Base-by-base conservation (phyloP, 306 rosid genomes). In the Cicer bijugum region DNA sequence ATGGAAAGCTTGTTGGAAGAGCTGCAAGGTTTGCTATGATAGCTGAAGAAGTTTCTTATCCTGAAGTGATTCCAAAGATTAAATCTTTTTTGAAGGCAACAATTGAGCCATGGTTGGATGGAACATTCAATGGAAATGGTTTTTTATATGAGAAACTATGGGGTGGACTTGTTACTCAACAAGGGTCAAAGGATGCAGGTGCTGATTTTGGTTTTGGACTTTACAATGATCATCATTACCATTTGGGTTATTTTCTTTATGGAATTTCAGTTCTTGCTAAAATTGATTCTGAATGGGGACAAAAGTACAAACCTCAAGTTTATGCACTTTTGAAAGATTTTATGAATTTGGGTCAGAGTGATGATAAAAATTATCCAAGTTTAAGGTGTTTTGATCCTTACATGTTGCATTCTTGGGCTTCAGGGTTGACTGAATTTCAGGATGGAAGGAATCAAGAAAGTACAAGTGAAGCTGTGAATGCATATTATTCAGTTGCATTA, bases 371-470 rank as follows among this genome's bases (percentile, higher is more conserved):
- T 44, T 89, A 88, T 78, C 83, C 98, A 0, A 90, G 93, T 0
- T 56, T 93, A 12, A 85, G 98, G 80, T 86, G 96, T 81, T 93
- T 93, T 23, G 98, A 93, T 68, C 65, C 82, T 9, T 93, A 81
- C 59, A 90, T 84, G 67, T 77, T 93, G 53, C 98, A 93, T 70
- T 93, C 98, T 5, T 93, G 97, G 98, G 96, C 97, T 1, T 73
- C 93, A 12, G 97, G 98, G n/a, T 70, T 89, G 62, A 89, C 88
- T 8, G 97, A 93, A 66, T 93, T 88, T 40, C 86, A 74, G 1
- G 90, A 93, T 10, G 98, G 98, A 48, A 81, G 98, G 69, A 93
- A 93, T 46, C 97, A 93, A 42, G 98, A 93, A 71, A 93, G 97
- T 85, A 71, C 96, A 0, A 90, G 98, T 8, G 98, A 93, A 71